Percentiles rank a stretch among this genome's conserved stretches.
phyloP scores from a whole-genome alignment of 495 filamentous ascomycete species.

The Daldinia loculata region DNA sequence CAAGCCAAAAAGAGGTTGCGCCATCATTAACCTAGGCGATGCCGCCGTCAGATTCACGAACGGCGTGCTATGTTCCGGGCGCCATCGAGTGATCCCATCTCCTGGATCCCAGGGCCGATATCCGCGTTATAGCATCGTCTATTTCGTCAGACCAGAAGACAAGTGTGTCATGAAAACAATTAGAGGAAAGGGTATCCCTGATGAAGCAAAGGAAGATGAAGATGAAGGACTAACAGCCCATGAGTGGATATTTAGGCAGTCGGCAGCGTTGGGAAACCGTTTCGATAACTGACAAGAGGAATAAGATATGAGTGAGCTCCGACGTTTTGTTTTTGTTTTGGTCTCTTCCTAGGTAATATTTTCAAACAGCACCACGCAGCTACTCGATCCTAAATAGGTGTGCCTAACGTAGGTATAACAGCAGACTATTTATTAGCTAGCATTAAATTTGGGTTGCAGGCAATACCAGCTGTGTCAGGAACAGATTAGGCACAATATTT shows the following conservation, averaged over 20 bases:
- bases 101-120: slow-evolving; percentile 62
- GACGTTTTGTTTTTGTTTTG: not conserved
- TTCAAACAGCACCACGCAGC: not conserved
- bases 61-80: slow-evolving; percentile 67
- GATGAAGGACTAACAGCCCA: slow-evolving; percentile 40
- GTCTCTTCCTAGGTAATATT: not conserved
- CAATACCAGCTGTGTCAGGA: not conserved
- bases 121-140: slow-evolving; percentile 67
- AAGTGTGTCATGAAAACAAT: slow-evolving; percentile 59
- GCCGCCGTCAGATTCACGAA: slow-evolving; percentile 70
- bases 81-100: slow-evolving; percentile 68
- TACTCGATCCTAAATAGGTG: not conserved
- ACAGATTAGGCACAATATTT: not conserved
- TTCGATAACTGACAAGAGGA: slow-evolving; percentile 21
- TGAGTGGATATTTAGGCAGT: slow-evolving; percentile 34
- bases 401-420: not conserved
- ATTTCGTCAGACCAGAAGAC: slow-evolving; percentile 69
- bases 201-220: slow-evolving; percentile 37
- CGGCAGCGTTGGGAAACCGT: slow-evolving; percentile 24
- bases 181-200: slow-evolving; percentile 47
- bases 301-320: not conserved
- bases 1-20: slow-evolving; percentile 63
- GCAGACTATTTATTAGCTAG: not conserved
- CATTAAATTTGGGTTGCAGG: not conserved
- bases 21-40: slow-evolving; percentile 73